These are phyloP conservation scores for Amanita pseudoporphyria DNA, from an alignment of 768 basidiomycete species.

Conservation along the genomic window DNA sequence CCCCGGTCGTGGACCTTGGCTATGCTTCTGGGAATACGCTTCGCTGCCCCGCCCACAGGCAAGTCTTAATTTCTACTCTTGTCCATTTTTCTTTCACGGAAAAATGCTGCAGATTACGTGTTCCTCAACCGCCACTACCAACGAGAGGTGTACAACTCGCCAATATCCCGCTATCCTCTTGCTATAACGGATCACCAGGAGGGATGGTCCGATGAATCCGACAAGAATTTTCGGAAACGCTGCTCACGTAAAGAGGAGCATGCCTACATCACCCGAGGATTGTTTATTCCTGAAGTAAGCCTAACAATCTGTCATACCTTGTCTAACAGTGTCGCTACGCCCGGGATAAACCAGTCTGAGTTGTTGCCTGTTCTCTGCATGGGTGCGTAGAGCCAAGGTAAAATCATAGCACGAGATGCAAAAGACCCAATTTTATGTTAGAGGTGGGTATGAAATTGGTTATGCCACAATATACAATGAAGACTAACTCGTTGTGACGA, in stretches of 20 bases:
- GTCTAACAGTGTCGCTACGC: conserved; percentile 23
- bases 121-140: conserved; percentile 20
- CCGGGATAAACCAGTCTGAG: conserved; percentile 18
- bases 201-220: conserved; percentile 24
- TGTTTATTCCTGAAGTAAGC: conserved; percentile 31
- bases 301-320: background rate
- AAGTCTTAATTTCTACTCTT: background rate
- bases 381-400: conserved; percentile 17
- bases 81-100: background rate
- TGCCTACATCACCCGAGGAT: conserved; percentile 22
- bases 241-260: no score
- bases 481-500: conserved; percentile 28
- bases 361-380: conserved; percentile 31
- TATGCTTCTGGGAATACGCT: conserved; percentile 39
- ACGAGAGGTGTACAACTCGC: conserved; percentile 22
- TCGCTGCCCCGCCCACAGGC: conserved; percentile 41
- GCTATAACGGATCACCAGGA: conserved; percentile 18
- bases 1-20: conserved; percentile 30
- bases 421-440: conserved; percentile 5
- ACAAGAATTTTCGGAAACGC: background rate
- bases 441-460: conserved; percentile 26
- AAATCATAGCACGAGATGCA: background rate
- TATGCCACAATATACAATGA: conserved; percentile 16
- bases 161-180: conserved; percentile 20
- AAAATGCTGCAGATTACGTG: conserved; percentile 19